Base-by-base conservation (phyloP, 306 rosid genomes). In the Rosa persica region DNA sequence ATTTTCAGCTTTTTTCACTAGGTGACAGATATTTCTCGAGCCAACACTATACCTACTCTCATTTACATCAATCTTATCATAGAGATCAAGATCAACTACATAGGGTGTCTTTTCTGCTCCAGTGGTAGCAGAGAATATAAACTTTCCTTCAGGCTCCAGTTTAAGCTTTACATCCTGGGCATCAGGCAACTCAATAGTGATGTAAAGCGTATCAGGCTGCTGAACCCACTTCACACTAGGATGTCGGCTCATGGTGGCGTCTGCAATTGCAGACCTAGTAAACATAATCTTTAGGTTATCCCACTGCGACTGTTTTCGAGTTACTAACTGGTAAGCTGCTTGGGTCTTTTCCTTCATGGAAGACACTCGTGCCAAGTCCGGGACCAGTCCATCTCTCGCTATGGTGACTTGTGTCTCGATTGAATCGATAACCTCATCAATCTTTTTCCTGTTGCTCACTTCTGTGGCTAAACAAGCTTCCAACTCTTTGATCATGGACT, bases 181-280 rank as follows among this genome's bases (percentile, higher is more conserved):
- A 86, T 92, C 95, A 19, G 94, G 91, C 67, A 87, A 70, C 64
- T 87, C 90, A 60, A 92, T 72, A 72, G 94, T 92, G 70, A 92
- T 73, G 82, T 74, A 84, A 39, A 92, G 69, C 40, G 75, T 83
- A 52, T 90, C 93, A 47, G 84, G 74, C 76, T 91, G 87, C 83
- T 92, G 93, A 57, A 93, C 97, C 95, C 97, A 92, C 79, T 82
- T 87, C 85, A 88, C 86, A n/a, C 55, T 44, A 27, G 97, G 97
- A 79, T 90, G 95, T 40, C 95, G 91, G 81, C 97, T 92, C 70
- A 34, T 39, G 5, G 40, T 39, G 40, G 40, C 40, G 5, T 39
- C 1, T 39, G 40, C 40, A 39, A 5, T 39, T 49, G 55, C 55
- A 49, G 15, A 49, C 22, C 10, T 36, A 15, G 22, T 16, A 13